Evolutionary conservation across 345 rosid genomes (phyloP), one percentile per base, ranked within the genome.

Genomic region (Acer yangbiense): DNA sequence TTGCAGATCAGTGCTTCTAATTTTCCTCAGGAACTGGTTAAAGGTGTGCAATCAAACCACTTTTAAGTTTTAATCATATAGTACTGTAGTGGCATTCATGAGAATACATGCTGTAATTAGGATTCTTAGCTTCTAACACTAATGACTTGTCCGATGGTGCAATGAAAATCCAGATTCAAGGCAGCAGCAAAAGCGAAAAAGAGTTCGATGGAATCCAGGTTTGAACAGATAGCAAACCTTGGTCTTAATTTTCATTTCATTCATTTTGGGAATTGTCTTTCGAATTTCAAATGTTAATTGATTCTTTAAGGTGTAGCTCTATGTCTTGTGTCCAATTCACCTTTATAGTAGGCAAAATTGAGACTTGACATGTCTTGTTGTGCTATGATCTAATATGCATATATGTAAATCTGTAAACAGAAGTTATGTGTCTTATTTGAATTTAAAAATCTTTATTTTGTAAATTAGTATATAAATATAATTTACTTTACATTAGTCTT

Each of bases 1-100:
- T 76, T 91, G 57, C 82, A 75, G 74, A 74, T 84, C 29, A 60
- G 58, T 23, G 46, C 82, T 75, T 55, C 76, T 65, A 85, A 89
- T 84, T 90, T 89, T 80, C 92, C 92, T 64, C 77, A 68, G 78
- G 90, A 87, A 78, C 73, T 86, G 69, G 48, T 89, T 80, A 79
- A 80, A 89, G 92, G 92, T 88, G 74, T 18, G 76, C 43, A 52
- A 43, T 48, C 65, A 16, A 29, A 72, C 69, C 23, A 41, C 64
- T 76, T 54, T 13, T 65, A 18, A 41, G 64, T 76, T 54, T 13
- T 69, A 18, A 69, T 25, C 69, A 63, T 65, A 69, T 80, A 8
- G 4, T 39, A 54, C 23, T 61, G 35, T 52, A 54, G 54, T 61
- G 35, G 1, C 21, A 67, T 75, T 66, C 46, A 25, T 50, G 72